Evolutionary conservation across 805 yeast species (phyloP).

Genomic region (Priceomyces haplophilus): DNA sequence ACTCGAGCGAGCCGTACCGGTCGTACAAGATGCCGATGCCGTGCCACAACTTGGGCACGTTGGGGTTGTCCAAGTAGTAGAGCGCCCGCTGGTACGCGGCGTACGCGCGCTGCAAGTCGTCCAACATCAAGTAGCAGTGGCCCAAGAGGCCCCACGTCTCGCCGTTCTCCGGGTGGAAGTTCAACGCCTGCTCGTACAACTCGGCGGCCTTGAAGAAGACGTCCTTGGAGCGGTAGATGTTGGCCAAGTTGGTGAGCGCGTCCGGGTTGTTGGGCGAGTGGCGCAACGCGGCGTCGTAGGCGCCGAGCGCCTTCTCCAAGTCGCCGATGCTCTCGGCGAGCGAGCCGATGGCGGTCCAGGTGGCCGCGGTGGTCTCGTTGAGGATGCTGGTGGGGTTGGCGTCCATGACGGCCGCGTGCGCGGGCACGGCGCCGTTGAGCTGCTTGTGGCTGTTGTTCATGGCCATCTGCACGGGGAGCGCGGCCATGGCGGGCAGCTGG

Average conservation of each 20-base stretch:
- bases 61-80: conserved; percentile 85
- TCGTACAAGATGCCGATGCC: conserved; percentile 97
- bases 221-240: conserved; percentile 82
- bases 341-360: conserved; percentile 88
- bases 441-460: conserved; percentile 12
- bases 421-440: conserved; percentile 13
- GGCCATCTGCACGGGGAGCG: conserved; percentile 22
- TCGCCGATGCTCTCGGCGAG: conserved; percentile 88
- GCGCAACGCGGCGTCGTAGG: conserved; percentile 83
- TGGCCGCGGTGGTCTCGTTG: conserved; percentile 62
- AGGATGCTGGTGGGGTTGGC: conserved; percentile 18
- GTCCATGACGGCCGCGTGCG: conserved; percentile 11
- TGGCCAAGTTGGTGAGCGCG: conserved; percentile 82
- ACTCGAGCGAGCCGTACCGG: conserved; percentile 91
- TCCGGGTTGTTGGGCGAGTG: conserved; percentile 84
- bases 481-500: too few species aligned
- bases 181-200: conserved; percentile 81
- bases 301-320: conserved; percentile 81
- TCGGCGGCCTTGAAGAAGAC: conserved; percentile 94
- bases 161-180: conserved; percentile 81
- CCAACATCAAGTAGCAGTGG: conserved; percentile 95
- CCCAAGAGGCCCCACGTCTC: conserved; percentile 97
- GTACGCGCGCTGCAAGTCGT: conserved; percentile 92
- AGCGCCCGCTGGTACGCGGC: conserved; percentile 96
- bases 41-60: conserved; percentile 97